A percentile compares a stretch with the other conserved stretches of the same genome.
Evolutionary conservation across 2,329 filamentous ascomycete species (phyloP).

Genomic region (Colletotrichum phormii): DNA sequence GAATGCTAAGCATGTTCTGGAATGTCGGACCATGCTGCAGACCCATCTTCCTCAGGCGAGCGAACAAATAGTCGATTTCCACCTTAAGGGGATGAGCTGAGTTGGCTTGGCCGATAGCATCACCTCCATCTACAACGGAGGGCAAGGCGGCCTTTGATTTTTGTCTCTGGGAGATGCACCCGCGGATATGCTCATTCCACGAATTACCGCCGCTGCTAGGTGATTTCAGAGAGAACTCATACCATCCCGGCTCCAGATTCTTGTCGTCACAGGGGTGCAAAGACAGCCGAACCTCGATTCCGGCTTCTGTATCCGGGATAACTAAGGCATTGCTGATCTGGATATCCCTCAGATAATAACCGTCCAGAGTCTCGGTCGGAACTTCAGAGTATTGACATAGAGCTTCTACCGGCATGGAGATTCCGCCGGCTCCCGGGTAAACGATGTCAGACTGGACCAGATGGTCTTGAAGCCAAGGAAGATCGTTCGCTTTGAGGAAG

Average conservation of each 20-base stretch:
- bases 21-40: slow-evolving; percentile 17
- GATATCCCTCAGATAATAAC: slow-evolving; percentile 38
- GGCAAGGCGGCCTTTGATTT: slow-evolving; percentile 38
- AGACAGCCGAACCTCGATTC: slow-evolving; percentile 16
- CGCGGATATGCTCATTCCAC: slow-evolving; percentile 24
- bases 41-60: slow-evolving; percentile 43
- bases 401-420: slow-evolving; percentile 43
- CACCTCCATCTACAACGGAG: slow-evolving; percentile 14
- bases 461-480: slow-evolving; percentile 61
- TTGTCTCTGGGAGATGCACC: slow-evolving; percentile 1
- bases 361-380: not conserved
- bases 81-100: not conserved
- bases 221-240: slow-evolving; percentile 25
- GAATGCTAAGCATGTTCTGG: slow-evolving; percentile 9
- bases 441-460: slow-evolving; percentile 56
- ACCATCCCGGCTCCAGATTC: slow-evolving; percentile 21
- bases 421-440: slow-evolving; percentile 50
- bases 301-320: slow-evolving; percentile 12
- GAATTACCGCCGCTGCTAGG: slow-evolving; percentile 57
- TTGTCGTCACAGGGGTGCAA: slow-evolving; percentile 12
- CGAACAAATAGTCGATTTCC: slow-evolving; percentile 60
- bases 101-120: slow-evolving; percentile 48
- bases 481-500: slow-evolving; percentile 42
- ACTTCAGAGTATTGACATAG: slow-evolving; percentile 12
- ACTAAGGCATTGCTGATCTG: slow-evolving; percentile 35